phyloP scores from a whole-genome alignment of 2,329 filamentous ascomycete species.

The Nemania sp. region DNA sequence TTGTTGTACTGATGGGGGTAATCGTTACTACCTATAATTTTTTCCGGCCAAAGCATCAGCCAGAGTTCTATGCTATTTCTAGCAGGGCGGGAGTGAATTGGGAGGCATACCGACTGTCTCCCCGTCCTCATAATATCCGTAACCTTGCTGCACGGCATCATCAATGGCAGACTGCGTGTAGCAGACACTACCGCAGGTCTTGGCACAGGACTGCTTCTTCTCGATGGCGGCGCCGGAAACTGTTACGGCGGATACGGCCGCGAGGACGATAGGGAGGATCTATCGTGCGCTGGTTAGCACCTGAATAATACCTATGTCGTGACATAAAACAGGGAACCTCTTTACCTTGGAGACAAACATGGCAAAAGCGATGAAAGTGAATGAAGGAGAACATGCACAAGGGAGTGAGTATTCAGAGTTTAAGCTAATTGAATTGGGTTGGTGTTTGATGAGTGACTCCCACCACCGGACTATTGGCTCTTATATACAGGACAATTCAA shows the following conservation, averaged over 20 bases:
- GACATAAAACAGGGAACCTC: background rate
- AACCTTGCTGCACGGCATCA: slow-evolving; percentile 52
- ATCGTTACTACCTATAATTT: slow-evolving; percentile 47
- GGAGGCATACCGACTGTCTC: slow-evolving; percentile 35
- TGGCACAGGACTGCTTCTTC: slow-evolving; percentile 47
- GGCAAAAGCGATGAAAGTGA: background rate
- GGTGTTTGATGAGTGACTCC: background rate
- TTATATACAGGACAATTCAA: background rate
- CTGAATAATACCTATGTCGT: background rate
- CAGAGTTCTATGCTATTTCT: background rate
- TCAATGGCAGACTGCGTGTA: slow-evolving; percentile 53
- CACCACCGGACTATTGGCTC: background rate
- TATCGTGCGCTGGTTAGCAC: slow-evolving; percentile 1
- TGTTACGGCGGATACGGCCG: slow-evolving; percentile 34
- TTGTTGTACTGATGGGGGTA: slow-evolving; percentile 61
- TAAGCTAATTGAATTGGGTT: slow-evolving; percentile 4
- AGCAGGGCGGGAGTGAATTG: background rate
- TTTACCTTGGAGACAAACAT: slow-evolving; percentile 41
- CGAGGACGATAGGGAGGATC: slow-evolving; percentile 33
- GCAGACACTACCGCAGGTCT: slow-evolving; percentile 54
- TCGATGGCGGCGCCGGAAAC: slow-evolving; percentile 28
- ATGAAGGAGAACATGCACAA: background rate
- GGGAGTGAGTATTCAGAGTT: background rate
- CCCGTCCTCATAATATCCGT: slow-evolving; percentile 43
- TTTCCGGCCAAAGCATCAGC: background rate